Evolutionary conservation across 345 rosid genomes (phyloP), one percentile per base, ranked within the genome.

Genomic region (Ricinus communis): DNA sequence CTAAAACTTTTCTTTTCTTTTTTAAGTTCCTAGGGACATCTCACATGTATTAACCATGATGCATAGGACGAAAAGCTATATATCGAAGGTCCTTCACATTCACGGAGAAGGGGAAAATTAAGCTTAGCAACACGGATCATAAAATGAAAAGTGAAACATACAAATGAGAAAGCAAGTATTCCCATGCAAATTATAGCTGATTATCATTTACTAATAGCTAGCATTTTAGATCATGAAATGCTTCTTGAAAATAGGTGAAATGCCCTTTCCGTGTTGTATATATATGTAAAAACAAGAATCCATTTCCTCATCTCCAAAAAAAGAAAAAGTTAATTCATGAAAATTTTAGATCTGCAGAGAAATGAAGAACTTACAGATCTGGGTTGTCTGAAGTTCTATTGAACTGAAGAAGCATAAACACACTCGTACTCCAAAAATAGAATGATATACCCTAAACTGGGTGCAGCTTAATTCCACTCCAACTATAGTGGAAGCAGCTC

Each of bases 291-390:
- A n/a, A n/a, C n/a, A n/a, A n/a, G n/a, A n/a, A n/a, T n/a, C n/a
- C n/a, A n/a, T n/a, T n/a, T n/a, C n/a, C 45, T 27, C 3, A n/a
- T 6, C 0, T 1, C 13, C 0, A 2, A 33, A 52, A 49, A 21
- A 2, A 28, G 19, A 16, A 4, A 30, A 40, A 45, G 56, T 15
- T 8, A 27, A 25, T 69, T 19, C 8, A 51, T 49, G 18, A 33
- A 46, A n/a, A 49, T 58, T 61, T 5, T 51, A 41, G 75, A 63
- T 72, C 70, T 55, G 36, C 25, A 55, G 19, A 56, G 43, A 59
- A 59, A 51, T 31, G 62, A 66, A 30, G 13, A 57, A 55, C 51
- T 59, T 71, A 43, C 83, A 33, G 85, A 82, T 82, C 83, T 79
- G 77, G 58, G 66, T 69, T 52, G 80, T 62, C 22, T 49, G 71